Evolutionary conservation across 495 filamentous ascomycete genomes (phyloP).

Genomic region (Talaromyces proteolyticus): DNA sequence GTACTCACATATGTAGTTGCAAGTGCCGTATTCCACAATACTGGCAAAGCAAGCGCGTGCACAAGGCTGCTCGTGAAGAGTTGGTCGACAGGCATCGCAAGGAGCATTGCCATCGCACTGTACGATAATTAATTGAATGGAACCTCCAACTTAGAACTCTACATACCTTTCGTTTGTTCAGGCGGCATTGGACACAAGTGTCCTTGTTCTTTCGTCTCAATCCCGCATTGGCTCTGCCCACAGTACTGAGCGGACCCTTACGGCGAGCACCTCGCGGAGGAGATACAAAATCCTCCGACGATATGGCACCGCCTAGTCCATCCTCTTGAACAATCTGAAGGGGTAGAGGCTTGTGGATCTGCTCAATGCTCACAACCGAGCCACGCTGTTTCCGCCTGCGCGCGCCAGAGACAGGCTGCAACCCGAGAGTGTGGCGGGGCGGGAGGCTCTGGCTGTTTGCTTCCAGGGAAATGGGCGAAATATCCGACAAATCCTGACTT

Average conservation of each 20-base stretch:
- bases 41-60: conserved; percentile 41
- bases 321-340: conserved; percentile 44
- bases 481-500: conserved; percentile 29
- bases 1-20: conserved; percentile 44
- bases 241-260: conserved; percentile 39
- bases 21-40: conserved; percentile 46
- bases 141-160: not conserved
- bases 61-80: conserved; percentile 42
- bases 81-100: conserved; percentile 43
- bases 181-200: conserved; percentile 41
- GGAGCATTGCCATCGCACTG: conserved; percentile 44
- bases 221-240: conserved; percentile 39
- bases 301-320: conserved; percentile 39
- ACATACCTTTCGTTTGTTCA: conserved; percentile 44
- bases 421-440: conserved; percentile 19
- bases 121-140: not conserved
- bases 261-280: conserved; percentile 40
- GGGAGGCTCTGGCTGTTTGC: conserved; percentile 18
- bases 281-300: conserved; percentile 43
- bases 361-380: conserved; percentile 22
- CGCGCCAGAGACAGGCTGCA: conserved; percentile 29
- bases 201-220: conserved; percentile 43
- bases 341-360: conserved; percentile 23
- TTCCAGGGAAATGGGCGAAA: conserved; percentile 21
- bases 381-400: conserved; percentile 38